phyloP scores from a whole-genome alignment of 2,329 filamentous ascomycete genomes.

The Ophiocordyceps australis region DNA sequence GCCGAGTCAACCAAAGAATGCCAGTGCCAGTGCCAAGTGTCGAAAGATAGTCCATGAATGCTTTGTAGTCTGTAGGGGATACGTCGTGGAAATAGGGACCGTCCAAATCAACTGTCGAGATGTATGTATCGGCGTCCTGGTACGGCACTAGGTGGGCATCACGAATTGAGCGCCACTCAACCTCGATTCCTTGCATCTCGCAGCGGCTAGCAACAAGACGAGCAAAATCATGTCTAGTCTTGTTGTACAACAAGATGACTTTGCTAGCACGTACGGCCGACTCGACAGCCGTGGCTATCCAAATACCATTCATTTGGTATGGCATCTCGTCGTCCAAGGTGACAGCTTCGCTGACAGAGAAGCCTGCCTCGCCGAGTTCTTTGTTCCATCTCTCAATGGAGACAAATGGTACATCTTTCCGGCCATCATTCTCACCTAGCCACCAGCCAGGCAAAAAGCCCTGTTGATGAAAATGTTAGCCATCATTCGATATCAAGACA shows the following conservation, averaged over 20 bases:
- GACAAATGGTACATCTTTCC: constrained; percentile 9
- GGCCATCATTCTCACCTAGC: constrained; percentile 11
- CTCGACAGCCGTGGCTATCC: neutral
- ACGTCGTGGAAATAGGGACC: constrained; percentile 4
- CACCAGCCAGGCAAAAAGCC: constrained; percentile 15
- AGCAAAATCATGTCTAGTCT: constrained; percentile 2
- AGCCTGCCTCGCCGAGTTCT: constrained; percentile 9
- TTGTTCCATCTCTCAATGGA: constrained; percentile 7
- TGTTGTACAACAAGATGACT: constrained; percentile 1
- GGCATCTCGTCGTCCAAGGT: neutral
- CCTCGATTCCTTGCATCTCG: constrained; percentile 1
- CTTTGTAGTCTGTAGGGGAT: constrained; percentile 1
- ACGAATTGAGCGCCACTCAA: constrained; percentile 2
- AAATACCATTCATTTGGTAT: neutral
- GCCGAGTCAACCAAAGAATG: constrained; percentile 3
- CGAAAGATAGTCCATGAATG: constrained; percentile 6
- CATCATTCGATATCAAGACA: too few species aligned
- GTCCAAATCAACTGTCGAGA: constrained; percentile 5
- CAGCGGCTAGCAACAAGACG: constrained; percentile 1
- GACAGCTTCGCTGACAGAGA: constrained; percentile 3
- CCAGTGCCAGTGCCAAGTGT: neutral
- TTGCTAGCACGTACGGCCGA: neutral
- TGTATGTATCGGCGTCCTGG: constrained; percentile 2
- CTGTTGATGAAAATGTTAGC: neutral
- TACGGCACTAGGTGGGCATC: neutral